phyloP scores from a whole-genome alignment of 805 yeast genomes.

The Yarrowia alimentaria region DNA sequence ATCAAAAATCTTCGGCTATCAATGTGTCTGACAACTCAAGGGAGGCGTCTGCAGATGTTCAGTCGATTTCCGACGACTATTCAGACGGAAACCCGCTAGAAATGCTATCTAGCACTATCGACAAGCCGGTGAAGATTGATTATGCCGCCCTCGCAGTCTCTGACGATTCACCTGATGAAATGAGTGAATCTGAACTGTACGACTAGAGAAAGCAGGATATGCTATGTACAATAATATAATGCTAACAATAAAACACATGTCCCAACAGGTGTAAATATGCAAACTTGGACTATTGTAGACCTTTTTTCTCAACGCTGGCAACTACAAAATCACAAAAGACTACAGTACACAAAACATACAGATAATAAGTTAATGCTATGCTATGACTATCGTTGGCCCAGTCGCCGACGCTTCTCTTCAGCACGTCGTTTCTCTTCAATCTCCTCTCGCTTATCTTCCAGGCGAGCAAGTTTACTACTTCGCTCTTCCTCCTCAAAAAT shows the following conservation, averaged over 20 bases:
- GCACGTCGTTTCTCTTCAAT: constrained; percentile 32
- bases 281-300: no score
- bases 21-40: no score
- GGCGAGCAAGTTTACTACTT: constrained; percentile 63
- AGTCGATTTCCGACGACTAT: background rate
- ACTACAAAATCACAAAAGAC: no score
- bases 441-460: constrained; percentile 75
- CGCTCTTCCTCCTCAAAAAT: constrained; percentile 76
- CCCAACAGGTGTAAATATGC: no score
- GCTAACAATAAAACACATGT: no score
- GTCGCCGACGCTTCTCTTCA: constrained; percentile 30
- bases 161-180: background rate
- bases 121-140: constrained; percentile 12
- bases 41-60: no score
- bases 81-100: background rate
- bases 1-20: no score
- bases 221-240: constrained; percentile 15
- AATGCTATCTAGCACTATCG: background rate
- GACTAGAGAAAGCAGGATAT: constrained; percentile 39
- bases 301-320: no score
- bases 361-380: constrained; percentile 23
- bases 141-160: constrained; percentile 1
- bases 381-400: background rate
- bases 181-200: constrained; percentile 26
- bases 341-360: background rate